Base-by-base conservation (phyloP, 1,284 basidiomycete genomes). In the Ceratobasidium sp. region DNA sequence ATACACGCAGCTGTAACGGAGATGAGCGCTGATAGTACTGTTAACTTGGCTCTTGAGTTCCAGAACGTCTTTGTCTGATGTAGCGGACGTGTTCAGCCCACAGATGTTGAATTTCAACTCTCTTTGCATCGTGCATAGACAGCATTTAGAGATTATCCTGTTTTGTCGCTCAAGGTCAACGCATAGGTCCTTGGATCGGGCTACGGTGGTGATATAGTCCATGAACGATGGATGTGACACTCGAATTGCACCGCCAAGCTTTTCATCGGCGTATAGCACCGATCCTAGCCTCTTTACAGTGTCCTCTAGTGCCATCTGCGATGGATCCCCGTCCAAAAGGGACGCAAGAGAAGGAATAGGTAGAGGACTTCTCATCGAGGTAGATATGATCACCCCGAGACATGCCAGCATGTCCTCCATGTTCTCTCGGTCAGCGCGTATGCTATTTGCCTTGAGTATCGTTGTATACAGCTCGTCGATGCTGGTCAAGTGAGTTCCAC, bases 251-350 rank as follows among this genome's bases (percentile, higher is more conserved):
- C n/a, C n/a, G 16, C 48, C 72, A 21, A 34, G 45, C 0, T 52
- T 23, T 36, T 52, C 55, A 34, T 65, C 58, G n/a, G 21, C 50
- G 16, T 70, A 53, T 16, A 73, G 32, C 14, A 73, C 72, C 1
- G 72, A 71, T 12, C 43, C 30, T 18, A 73, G 45, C 18, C 61
- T 36, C 3, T 26, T 5, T 6, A 64, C 21, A n/a, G 39, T 21
- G 1, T 14, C n/a, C 30, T 52, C 45, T 2, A 64, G 45, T 14
- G 36, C 45, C 18, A 34, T 3, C 12, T 3, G 45, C 1, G 46
- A 26, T 4, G 39, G 18, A 6, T 45, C 30, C 23, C 16, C 12
- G 8, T 16, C 3, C 45, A 52, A 2, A 3, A 64, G 61, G 12
- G 3, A 10, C 9, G 48, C 4, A 18, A 57, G 53, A 18, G 14